Evolutionary conservation across 2,329 filamentous ascomycete species (phyloP), one percentile per base, ranked within the genome.

Genomic region (Paramyrothecium sp.): DNA sequence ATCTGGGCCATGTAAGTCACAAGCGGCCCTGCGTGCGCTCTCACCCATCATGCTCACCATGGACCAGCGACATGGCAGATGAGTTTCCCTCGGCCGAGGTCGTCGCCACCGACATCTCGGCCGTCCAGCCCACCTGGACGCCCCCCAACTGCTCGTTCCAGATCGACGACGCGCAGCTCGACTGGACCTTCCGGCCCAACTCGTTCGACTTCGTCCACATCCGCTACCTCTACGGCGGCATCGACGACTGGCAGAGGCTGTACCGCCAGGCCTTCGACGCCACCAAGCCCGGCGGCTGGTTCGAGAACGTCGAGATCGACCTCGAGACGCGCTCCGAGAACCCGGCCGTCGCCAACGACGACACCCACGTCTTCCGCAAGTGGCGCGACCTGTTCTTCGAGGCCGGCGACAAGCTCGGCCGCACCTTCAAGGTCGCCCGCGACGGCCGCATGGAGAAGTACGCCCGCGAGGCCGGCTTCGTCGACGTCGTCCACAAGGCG

Each of bases 121-220:
- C 70, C 3, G 67, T 71, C 19, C 72, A 75, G 53, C 71, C 73
- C 1, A 30, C 53, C 17, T 70, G 67, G 65, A 56, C 65, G 5
- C 67, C 66, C 0, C 64, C 70, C 21, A 73, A 73, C 58, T 62
- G 65, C 22, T 34, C 56, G 10, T 73, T 73, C 54, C 63, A 73
- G 21, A 67, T 76, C 23, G 72, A 76, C 21, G 72, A 76, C 46
- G 64, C 63, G 22, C 62, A 70, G 38, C 64, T 62, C 1, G 61
- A 67, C 5, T 87, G 85, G 83, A 74, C 82, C 2, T 68, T 59
- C 44, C 34, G 62, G 19, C 67, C 69, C 2, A 63, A 78, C 50
- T 61, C 75, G 59, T 79, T 87, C 63, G 85, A 88, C 69, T 81
- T 82, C 58, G 79, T 89, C 58, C 86, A 88, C 69, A 79, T 82